Conservation (phyloP, 1,139 yeast species). For the Lodderomyces pseudojiufengensis region DNA sequence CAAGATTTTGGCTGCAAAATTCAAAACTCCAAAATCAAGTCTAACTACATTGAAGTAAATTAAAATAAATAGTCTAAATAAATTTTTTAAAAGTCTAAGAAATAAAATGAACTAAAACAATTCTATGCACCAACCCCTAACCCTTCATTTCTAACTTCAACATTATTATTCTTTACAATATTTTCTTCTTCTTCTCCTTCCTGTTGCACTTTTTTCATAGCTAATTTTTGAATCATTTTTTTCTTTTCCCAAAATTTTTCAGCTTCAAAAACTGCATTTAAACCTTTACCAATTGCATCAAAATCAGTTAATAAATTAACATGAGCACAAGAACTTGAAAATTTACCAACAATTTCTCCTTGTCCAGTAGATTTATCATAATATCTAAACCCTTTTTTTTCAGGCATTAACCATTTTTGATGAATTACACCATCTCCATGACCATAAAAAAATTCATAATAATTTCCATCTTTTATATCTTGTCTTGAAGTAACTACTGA, state of each 20-base stretch:
- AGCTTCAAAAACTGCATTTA: conserved; percentile 55
- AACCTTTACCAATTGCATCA: conserved; percentile 66
- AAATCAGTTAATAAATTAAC: conserved; percentile 75
- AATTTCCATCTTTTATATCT: conserved; percentile 68
- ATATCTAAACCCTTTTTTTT: conserved; percentile 55
- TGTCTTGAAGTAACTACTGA: conserved; percentile 59
- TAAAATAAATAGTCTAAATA: too few species aligned
- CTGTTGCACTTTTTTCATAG: too few species aligned
- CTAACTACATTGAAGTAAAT: too few species aligned
- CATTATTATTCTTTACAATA: too few species aligned
- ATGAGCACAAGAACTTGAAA: conserved; percentile 68
- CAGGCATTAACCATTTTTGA: conserved; percentile 79
- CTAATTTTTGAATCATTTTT: neutral
- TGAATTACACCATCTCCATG: conserved; percentile 94
- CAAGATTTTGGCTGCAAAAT: too few species aligned
- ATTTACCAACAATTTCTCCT: conserved; percentile 61
- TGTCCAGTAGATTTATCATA: conserved; percentile 29
- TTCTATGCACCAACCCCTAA: too few species aligned
- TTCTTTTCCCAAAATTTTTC: conserved; percentile 39
- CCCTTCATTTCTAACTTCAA: too few species aligned
- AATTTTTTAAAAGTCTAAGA: too few species aligned
- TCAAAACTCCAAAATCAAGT: too few species aligned
- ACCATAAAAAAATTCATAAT: conserved; percentile 74
- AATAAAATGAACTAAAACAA: too few species aligned
- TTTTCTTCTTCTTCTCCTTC: too few species aligned